phyloP scores from a whole-genome alignment of 345 rosid species.

The Stellera chamaejasme region DNA sequence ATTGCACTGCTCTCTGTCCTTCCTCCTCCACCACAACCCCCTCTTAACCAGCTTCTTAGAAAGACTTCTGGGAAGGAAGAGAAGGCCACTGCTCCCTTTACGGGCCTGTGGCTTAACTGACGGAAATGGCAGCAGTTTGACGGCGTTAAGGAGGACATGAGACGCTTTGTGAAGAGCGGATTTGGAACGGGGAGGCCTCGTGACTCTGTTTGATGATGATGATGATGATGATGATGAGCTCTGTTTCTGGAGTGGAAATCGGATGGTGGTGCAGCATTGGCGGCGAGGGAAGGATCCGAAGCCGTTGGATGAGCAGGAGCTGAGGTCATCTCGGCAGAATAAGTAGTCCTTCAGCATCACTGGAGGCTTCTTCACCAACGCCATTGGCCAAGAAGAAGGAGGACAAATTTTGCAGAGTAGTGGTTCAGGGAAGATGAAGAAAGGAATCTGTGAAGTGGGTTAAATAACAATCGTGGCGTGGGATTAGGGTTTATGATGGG shows the following conservation, averaged over 20 bases:
- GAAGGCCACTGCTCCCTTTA: constrained; percentile 5
- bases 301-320: constrained; percentile 87
- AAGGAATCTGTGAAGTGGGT: too few relatives aligned
- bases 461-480: too few relatives aligned
- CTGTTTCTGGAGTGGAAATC: constrained; percentile 52
- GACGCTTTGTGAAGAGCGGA: constrained; percentile 64
- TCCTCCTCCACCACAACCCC: constrained; percentile 60
- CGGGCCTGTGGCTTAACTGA: constrained; percentile 21
- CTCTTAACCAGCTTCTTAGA: constrained; percentile 40
- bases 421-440: too few relatives aligned
- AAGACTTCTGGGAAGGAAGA: constrained; percentile 32
- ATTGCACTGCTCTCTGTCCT: not conserved
- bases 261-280: constrained; percentile 52
- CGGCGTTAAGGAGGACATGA: constrained; percentile 44
- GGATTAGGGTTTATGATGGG: too few relatives aligned
- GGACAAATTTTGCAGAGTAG: too few relatives aligned
- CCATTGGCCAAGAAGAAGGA: too few relatives aligned
- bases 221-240: constrained; percentile 13
- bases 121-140: constrained; percentile 48
- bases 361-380: constrained; percentile 21
- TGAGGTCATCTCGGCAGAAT: constrained; percentile 41
- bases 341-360: constrained; percentile 74
- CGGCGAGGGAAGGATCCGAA: constrained; percentile 85
- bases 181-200: constrained; percentile 19
- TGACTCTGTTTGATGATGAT: constrained; percentile 1